Percentiles rank a stretch among this genome's conserved stretches.
Conservation (phyloP, 768 basidiomycete genomes). For the Serendipita sp. region DNA sequence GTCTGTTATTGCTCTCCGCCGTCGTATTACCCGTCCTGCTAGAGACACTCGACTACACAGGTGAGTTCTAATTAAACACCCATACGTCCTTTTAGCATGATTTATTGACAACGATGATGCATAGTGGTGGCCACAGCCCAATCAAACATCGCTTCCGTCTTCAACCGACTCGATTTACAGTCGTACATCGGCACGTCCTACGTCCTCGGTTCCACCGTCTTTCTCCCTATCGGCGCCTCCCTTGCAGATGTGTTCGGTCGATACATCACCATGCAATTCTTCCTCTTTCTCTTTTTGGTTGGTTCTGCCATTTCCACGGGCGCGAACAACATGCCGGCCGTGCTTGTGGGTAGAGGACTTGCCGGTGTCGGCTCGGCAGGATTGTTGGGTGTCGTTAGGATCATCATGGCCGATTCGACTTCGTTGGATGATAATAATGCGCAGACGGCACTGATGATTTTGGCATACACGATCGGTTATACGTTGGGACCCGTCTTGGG, state of each 20-base stretch:
- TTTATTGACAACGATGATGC: neutral
- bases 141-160: conserved; percentile 28
- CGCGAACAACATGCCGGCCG: too few relatives aligned
- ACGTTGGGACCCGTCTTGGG: conserved; percentile 29
- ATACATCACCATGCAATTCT: conserved; percentile 28
- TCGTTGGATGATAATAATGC: conserved; percentile 22
- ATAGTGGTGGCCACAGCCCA: conserved; percentile 38
- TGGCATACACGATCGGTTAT: too few relatives aligned
- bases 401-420: conserved; percentile 25
- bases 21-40: conserved; percentile 27
- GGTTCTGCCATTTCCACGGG: conserved; percentile 18
- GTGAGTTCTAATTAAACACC: conserved; percentile 8
- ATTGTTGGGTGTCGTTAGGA: too few relatives aligned
- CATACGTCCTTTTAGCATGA: conserved; percentile 5
- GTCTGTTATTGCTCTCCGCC: conserved; percentile 12
- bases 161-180: conserved; percentile 4
- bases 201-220: too few relatives aligned
- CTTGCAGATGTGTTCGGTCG: conserved; percentile 36
- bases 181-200: too few relatives aligned
- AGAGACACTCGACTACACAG: conserved; percentile 25
- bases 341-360: too few relatives aligned
- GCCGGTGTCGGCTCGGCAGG: too few relatives aligned
- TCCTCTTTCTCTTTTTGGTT: conserved; percentile 28
- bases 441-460: too few relatives aligned
- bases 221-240: conserved; percentile 28